These are phyloP conservation scores for Agaricus blazei DNA, from an alignment of 768 basidiomycete genomes.

Conservation along the genomic window DNA sequence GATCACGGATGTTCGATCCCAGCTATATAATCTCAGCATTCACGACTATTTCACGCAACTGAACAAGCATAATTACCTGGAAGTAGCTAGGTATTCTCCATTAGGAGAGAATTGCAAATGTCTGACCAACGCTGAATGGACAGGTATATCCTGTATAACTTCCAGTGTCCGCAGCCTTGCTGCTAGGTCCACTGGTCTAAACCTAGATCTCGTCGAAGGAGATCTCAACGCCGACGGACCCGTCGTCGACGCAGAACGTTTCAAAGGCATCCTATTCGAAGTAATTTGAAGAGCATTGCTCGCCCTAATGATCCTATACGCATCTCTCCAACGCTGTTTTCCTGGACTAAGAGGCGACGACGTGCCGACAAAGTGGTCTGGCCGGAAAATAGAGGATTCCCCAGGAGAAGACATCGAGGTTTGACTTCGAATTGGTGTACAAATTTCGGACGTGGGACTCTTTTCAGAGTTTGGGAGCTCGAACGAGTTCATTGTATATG, in stretches of 20 bases:
- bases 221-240: conserved; percentile 43
- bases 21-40: conserved; percentile 31
- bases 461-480: neutral
- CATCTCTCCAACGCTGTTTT: conserved; percentile 39
- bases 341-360: conserved; percentile 21
- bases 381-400: neutral
- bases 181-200: conserved; percentile 11
- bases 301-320: conserved; percentile 37
- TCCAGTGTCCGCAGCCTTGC: conserved; percentile 25
- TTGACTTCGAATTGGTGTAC: neutral
- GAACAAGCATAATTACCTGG: conserved; percentile 37
- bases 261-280: neutral
- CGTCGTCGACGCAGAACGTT: neutral
- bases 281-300: conserved; percentile 12
- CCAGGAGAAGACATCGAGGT: neutral
- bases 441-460: neutral
- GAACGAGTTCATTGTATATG: neutral
- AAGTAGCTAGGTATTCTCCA: conserved; percentile 69
- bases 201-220: conserved; percentile 47
- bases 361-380: neutral
- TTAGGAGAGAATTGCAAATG: conserved; percentile 76
- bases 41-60: neutral
- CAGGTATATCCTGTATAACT: conserved; percentile 53
- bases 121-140: conserved; percentile 63
- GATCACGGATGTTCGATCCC: conserved; percentile 67